Percentiles rank a stretch among this genome's conserved stretches.
These are phyloP conservation scores for Radiomyces spectabilis DNA, from an alignment of 192 early-diverging fungal genomes.

Conservation along the genomic window DNA sequence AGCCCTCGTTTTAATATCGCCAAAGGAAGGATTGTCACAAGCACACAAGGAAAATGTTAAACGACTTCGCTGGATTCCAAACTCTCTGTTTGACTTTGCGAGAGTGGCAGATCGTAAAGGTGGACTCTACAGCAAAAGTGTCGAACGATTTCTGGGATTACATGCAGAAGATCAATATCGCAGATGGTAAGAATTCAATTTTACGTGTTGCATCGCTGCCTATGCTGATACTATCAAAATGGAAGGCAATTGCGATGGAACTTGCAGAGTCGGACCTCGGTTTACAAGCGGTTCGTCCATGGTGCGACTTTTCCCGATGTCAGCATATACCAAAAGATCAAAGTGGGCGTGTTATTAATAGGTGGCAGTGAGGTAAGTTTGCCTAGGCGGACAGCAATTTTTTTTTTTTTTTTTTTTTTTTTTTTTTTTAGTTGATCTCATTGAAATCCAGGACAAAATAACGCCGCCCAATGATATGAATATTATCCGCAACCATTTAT, in stretches of 20 bases:
- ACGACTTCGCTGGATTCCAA: slow-evolving; percentile 31
- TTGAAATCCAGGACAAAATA: slow-evolving; percentile 34
- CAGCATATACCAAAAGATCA: slow-evolving; percentile 27
- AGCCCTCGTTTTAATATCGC: slow-evolving; percentile 42
- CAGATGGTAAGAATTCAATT: slow-evolving; percentile 11
- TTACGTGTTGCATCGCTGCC: too few species aligned
- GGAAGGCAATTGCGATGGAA: slow-evolving; percentile 45
- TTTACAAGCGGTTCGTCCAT: slow-evolving; percentile 32
- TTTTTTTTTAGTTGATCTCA: too few species aligned
- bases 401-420: too few species aligned
- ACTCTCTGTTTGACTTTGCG: slow-evolving; percentile 36
- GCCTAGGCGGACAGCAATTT: too few species aligned
- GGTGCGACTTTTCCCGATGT: slow-evolving; percentile 29
- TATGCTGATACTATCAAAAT: neutral
- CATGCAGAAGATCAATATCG: slow-evolving; percentile 25
- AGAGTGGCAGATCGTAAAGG: slow-evolving; percentile 39
- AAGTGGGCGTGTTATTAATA: slow-evolving; percentile 34
- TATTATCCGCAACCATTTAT: slow-evolving; percentile 31
- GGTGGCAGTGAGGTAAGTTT: slow-evolving; percentile 39
- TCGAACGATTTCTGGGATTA: slow-evolving; percentile 33
- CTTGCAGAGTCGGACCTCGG: slow-evolving; percentile 34
- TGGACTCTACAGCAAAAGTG: slow-evolving; percentile 35
- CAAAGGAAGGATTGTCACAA: slow-evolving; percentile 36
- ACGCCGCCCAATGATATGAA: slow-evolving; percentile 31
- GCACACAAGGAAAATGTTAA: slow-evolving; percentile 20